Evolutionary conservation across 495 filamentous ascomycete species (phyloP).

Genomic region (Aspergillus funiculosus): DNA sequence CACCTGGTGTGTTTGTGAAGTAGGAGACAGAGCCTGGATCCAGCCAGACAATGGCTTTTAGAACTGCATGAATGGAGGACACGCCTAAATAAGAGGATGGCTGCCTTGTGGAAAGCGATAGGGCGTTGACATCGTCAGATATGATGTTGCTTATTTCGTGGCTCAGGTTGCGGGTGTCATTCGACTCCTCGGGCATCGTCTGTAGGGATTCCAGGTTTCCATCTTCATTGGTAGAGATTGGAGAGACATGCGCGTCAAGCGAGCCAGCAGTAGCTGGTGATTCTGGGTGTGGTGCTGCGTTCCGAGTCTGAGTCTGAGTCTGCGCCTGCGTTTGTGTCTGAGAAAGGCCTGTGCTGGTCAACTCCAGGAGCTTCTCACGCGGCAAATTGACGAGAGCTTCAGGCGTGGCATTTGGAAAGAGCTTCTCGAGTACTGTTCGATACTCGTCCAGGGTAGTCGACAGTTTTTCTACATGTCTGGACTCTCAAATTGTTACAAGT

Average conservation of each 20-base stretch:
- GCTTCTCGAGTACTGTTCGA: constrained; percentile 30
- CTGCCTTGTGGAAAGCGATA: constrained; percentile 65
- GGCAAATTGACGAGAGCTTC: constrained; percentile 40
- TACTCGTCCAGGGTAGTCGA: constrained; percentile 40
- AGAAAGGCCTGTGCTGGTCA: constrained; percentile 20
- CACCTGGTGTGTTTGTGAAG: constrained; percentile 40
- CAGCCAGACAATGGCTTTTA: constrained; percentile 75
- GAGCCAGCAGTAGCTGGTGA: constrained; percentile 38
- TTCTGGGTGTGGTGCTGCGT: constrained; percentile 25
- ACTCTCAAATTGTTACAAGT: background rate
- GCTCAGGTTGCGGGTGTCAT: constrained; percentile 21
- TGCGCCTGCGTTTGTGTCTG: constrained; percentile 11
- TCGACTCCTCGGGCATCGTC: constrained; percentile 36
- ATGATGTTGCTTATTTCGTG: constrained; percentile 57
- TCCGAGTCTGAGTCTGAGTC: background rate
- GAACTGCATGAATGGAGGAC: constrained; percentile 74
- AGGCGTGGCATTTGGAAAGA: constrained; percentile 34
- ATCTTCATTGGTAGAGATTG: constrained; percentile 35
- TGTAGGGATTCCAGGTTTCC: constrained; percentile 40
- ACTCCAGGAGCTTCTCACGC: constrained; percentile 46
- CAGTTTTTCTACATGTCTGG: constrained; percentile 40
- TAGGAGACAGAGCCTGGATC: constrained; percentile 58
- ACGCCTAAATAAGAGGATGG: constrained; percentile 74
- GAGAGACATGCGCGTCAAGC: constrained; percentile 38
- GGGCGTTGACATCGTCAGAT: constrained; percentile 75